Conservation (phyloP, 2,329 filamentous ascomycete genomes). For the Ophiocordyceps camponoti-rufipedis region DNA sequence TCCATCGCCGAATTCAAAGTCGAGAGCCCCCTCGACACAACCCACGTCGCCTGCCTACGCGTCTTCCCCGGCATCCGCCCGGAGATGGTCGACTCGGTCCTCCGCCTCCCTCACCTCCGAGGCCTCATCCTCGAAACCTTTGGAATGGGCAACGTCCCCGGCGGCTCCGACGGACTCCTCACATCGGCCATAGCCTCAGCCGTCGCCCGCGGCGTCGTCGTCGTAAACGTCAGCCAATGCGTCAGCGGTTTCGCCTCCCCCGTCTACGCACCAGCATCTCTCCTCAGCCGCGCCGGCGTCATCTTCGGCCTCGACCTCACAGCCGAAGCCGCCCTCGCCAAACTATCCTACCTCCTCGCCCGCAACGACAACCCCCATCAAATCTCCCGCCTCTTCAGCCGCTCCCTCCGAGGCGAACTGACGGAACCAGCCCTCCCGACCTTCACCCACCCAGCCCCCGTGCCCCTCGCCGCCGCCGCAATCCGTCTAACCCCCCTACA, state of each 20-base stretch:
- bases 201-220: slow-evolving; percentile 62
- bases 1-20: slow-evolving; percentile 57
- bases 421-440: slow-evolving; percentile 56
- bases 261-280: slow-evolving; percentile 60
- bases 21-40: slow-evolving; percentile 59
- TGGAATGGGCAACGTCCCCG: slow-evolving; percentile 80
- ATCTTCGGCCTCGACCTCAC: slow-evolving; percentile 83
- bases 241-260: slow-evolving; percentile 58
- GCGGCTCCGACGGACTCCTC: slow-evolving; percentile 60
- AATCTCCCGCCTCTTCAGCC: slow-evolving; percentile 52
- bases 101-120: slow-evolving; percentile 56
- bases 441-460: slow-evolving; percentile 54
- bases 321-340: slow-evolving; percentile 77
- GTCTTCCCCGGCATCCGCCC: slow-evolving; percentile 87
- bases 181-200: slow-evolving; percentile 61
- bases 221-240: slow-evolving; percentile 88
- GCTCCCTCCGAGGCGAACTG: slow-evolving; percentile 67
- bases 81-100: slow-evolving; percentile 79
- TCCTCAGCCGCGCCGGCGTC: slow-evolving; percentile 66
- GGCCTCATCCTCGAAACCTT: slow-evolving; percentile 84
- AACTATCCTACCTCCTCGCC: slow-evolving; percentile 69
- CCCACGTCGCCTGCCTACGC: slow-evolving; percentile 76
- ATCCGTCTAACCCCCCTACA: slow-evolving; percentile 27
- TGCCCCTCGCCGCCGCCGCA: slow-evolving; percentile 21
- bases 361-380: slow-evolving; percentile 37